A percentile compares a stretch with the other conserved stretches of the same genome.
Conservation (phyloP, 768 basidiomycete species). For the Hydnum rufescens region DNA sequence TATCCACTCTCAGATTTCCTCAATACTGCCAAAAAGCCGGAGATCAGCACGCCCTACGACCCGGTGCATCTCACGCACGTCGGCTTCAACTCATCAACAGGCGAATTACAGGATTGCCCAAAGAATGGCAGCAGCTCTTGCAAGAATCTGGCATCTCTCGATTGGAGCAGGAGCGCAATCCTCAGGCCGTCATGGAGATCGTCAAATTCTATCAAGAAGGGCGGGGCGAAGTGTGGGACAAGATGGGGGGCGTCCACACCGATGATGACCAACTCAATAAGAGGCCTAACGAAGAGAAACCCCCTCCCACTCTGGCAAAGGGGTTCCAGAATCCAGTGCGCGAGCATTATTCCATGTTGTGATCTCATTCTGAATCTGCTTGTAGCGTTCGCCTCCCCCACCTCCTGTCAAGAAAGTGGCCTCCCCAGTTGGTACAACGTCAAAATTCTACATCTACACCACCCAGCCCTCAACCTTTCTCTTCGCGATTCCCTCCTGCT, state of each 20-base stretch:
- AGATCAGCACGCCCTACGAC: slow-evolving; percentile 96
- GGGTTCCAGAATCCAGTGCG: slow-evolving; percentile 38
- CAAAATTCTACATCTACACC: slow-evolving; percentile 15
- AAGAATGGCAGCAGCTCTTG: slow-evolving; percentile 96
- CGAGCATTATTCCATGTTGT: slow-evolving; percentile 14
- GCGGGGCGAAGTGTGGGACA: slow-evolving; percentile 60
- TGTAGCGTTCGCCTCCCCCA: slow-evolving; percentile 21
- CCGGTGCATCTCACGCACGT: slow-evolving; percentile 99
- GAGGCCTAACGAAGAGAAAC: background rate
- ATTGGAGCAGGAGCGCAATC: slow-evolving; percentile 91
- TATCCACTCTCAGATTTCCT: slow-evolving; percentile 33
- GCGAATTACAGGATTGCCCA: slow-evolving; percentile 96
- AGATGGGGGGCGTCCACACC: slow-evolving; percentile 45
- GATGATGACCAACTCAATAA: slow-evolving; percentile 3
- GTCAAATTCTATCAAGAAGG: slow-evolving; percentile 93
- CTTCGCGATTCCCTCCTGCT: slow-evolving; percentile 62
- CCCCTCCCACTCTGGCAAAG: slow-evolving; percentile 13
- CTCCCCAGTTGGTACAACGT: background rate
- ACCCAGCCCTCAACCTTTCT: slow-evolving; percentile 28
- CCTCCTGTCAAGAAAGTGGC: slow-evolving; percentile 4
- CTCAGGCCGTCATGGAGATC: slow-evolving; percentile 94
- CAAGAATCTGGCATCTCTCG: slow-evolving; percentile 88
- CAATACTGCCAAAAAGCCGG: slow-evolving; percentile 53
- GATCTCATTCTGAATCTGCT: slow-evolving; percentile 11
- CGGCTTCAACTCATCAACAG: slow-evolving; percentile 96